A percentile compares a stretch with the other conserved stretches of the same genome.
These are phyloP conservation scores for Neckera pumila DNA, from an alignment of 225 moss, liverwort and hornwort genomes.

Conservation along the genomic window DNA sequence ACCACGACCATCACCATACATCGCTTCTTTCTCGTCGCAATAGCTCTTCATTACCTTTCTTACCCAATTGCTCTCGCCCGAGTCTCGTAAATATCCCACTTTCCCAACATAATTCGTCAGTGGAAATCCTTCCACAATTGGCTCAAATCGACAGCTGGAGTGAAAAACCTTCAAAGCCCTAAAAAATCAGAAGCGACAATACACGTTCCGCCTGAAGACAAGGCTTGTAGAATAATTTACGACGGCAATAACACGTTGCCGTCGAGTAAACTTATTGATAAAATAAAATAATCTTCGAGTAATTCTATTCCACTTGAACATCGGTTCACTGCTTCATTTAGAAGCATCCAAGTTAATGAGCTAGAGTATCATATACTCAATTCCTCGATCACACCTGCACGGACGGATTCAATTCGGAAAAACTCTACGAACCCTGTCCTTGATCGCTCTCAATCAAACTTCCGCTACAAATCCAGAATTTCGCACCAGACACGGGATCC, in stretches of 20 bases:
- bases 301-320: neutral
- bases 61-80: neutral
- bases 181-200: neutral
- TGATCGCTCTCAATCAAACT: neutral
- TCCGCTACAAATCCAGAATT: neutral
- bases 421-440: neutral
- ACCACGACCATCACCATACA: neutral
- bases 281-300: neutral
- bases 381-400: neutral
- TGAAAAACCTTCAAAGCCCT: neutral
- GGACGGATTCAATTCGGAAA: neutral
- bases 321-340: neutral
- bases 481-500: neutral
- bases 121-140: neutral
- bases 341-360: neutral
- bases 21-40: neutral
- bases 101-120: neutral
- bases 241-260: neutral
- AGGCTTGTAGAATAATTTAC: neutral
- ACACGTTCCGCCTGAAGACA: neutral
- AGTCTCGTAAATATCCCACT: neutral
- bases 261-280: neutral
- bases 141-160: neutral
- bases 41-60: neutral
- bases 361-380: neutral